phyloP scores from a whole-genome alignment of 2,329 filamentous ascomycete genomes.

The Phyllosticta citriasiana region DNA sequence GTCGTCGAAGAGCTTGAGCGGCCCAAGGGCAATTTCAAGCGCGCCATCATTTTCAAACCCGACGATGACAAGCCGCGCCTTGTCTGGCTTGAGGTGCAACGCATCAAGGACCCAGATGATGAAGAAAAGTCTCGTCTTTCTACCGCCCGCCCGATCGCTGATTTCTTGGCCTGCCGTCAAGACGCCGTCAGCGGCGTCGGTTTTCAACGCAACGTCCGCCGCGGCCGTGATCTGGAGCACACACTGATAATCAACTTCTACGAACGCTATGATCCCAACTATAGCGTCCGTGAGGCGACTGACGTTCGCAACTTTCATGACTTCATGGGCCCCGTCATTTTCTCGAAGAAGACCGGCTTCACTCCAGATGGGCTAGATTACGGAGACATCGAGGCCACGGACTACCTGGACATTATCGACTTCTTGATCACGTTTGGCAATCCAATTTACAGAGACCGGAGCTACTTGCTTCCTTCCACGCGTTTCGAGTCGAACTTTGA shows the following conservation, averaged over 20 bases:
- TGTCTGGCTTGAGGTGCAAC: background rate
- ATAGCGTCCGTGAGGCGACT: background rate
- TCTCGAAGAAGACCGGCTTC: background rate
- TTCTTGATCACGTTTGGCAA: background rate
- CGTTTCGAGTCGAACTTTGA: background rate
- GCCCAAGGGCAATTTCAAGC: background rate
- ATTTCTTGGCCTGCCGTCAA: background rate
- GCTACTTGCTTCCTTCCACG: background rate
- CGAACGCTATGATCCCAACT: background rate
- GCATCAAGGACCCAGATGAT: background rate
- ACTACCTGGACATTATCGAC: slow-evolving; percentile 1
- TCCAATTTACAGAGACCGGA: background rate
- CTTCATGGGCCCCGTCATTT: background rate
- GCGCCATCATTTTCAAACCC: background rate
- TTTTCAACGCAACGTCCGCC: slow-evolving; percentile 1
- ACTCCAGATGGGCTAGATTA: background rate
- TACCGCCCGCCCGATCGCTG: background rate
- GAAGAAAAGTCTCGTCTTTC: background rate
- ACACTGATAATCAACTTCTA: background rate
- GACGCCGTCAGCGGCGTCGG: background rate
- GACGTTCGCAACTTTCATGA: background rate
- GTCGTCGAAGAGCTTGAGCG: background rate
- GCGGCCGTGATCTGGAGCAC: background rate
- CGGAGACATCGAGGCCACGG: background rate
- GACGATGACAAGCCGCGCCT: background rate